Conservation (phyloP, 306 rosid genomes). For the Herpetospermum pedunculosum region DNA sequence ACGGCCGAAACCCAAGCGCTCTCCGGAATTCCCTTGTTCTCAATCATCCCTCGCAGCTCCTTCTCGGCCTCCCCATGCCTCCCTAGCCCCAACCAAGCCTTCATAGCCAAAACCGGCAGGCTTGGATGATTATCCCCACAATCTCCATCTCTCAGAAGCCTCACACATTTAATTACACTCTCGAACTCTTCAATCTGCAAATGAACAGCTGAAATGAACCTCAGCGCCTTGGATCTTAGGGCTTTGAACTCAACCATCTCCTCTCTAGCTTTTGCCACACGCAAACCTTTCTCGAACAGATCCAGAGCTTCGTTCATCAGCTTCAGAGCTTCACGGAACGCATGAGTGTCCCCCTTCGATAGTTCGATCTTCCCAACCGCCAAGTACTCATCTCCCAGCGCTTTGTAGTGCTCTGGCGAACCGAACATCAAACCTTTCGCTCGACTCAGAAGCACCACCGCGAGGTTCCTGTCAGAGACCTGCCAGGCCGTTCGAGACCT, state of each 20-base stretch:
- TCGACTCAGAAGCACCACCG: conserved; percentile 54
- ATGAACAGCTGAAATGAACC: conserved; percentile 78
- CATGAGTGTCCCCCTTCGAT: conserved; percentile 27
- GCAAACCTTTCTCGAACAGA: conserved; percentile 53
- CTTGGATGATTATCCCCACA: conserved; percentile 77
- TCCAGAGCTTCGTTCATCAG: conserved; percentile 86
- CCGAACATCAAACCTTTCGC: conserved; percentile 59
- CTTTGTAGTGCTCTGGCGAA: conserved; percentile 35
- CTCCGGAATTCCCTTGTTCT: conserved; percentile 66
- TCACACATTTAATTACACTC: conserved; percentile 76
- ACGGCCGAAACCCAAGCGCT: conserved; percentile 82
- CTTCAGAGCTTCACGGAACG: conserved; percentile 51
- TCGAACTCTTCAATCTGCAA: conserved; percentile 73
- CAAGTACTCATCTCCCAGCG: conserved; percentile 52
- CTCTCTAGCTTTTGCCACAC: conserved; percentile 36
- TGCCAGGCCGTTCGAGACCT: conserved; percentile 84
- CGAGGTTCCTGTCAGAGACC: conserved; percentile 50
- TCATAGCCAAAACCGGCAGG: conserved; percentile 80
- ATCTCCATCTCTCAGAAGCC: conserved; percentile 65
- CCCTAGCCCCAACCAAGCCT: conserved; percentile 81
- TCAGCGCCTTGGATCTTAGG: conserved; percentile 50
- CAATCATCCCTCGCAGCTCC: conserved; percentile 81
- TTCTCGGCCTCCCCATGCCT: conserved; percentile 71
- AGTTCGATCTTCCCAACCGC: conserved; percentile 46
- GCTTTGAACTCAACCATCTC: conserved; percentile 39